phyloP scores from a whole-genome alignment of 371 early-diverging fungal species.

The Mucor circinelloides region DNA sequence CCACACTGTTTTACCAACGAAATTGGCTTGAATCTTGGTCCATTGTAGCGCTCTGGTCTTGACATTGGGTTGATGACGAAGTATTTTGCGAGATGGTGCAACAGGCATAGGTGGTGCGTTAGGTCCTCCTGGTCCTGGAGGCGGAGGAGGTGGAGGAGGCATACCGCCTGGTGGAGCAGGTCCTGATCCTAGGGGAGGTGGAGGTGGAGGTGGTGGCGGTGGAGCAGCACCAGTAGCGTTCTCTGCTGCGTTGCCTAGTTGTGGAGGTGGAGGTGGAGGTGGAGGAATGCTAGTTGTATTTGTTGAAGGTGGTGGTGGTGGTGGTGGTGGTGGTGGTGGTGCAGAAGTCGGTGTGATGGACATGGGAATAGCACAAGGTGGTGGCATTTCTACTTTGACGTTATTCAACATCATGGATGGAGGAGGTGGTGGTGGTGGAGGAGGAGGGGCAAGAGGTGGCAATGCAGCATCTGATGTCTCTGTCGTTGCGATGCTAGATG shows the following conservation, averaged over 20 bases:
- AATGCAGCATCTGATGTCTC: background rate
- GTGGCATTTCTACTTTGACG: conserved; percentile 13
- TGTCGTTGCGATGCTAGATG: background rate
- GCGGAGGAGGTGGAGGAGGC: conserved; percentile 30
- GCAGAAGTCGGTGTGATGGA: background rate
- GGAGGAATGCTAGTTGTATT: conserved; percentile 9
- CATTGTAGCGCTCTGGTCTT: conserved; percentile 86
- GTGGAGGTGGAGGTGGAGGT: conserved; percentile 15
- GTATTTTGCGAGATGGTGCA: conserved; percentile 54
- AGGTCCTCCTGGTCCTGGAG: conserved; percentile 29
- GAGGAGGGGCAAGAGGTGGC: conserved; percentile 10
- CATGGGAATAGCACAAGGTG: conserved; percentile 15
- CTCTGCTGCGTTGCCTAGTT: background rate
- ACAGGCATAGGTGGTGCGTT: conserved; percentile 40
- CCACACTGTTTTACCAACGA: conserved; percentile 65
- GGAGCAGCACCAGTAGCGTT: conserved; percentile 6
- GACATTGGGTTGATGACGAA: conserved; percentile 66
- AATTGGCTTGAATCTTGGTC: conserved; percentile 77
- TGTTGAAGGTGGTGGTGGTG: conserved; percentile 15
- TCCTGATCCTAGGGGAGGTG: conserved; percentile 18
- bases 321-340: conserved; percentile 8
- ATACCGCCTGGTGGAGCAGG: conserved; percentile 17
- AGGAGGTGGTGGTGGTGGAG: conserved; percentile 25
- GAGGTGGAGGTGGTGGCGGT: conserved; percentile 3
- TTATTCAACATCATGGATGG: background rate